A percentile compares a stretch with the other conserved stretches of the same genome.
phyloP scores from a whole-genome alignment of 108 stramenopile species.

The Nitzschia sp. region DNA sequence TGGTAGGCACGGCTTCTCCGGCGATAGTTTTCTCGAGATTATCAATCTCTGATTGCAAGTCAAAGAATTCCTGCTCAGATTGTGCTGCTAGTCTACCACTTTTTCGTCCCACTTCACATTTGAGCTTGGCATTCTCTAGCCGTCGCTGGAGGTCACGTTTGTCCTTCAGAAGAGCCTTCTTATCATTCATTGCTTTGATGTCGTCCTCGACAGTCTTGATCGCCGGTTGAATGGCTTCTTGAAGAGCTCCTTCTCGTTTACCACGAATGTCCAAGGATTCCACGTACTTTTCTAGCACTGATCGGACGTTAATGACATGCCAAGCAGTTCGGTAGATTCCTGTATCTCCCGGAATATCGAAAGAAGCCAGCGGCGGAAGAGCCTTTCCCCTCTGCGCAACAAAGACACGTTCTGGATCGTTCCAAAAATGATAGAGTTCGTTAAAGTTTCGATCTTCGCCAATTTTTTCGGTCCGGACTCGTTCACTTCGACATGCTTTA shows the following conservation, averaged over 20 bases:
- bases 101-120: constrained; percentile 45
- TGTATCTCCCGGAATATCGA: constrained; percentile 35
- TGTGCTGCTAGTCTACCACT: constrained; percentile 68
- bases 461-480: constrained; percentile 70
- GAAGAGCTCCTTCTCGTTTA: constrained; percentile 63
- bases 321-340: constrained; percentile 56
- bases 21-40: constrained; percentile 22
- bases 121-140: constrained; percentile 58
- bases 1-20: constrained; percentile 17
- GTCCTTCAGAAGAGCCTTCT: constrained; percentile 39
- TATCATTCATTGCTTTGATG: constrained; percentile 52
- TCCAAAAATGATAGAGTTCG: constrained; percentile 66
- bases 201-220: constrained; percentile 66
- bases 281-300: constrained; percentile 63
- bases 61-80: constrained; percentile 59
- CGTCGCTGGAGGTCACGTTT: constrained; percentile 57
- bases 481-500: constrained; percentile 54
- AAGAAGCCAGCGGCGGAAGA: constrained; percentile 34
- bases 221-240: constrained; percentile 40
- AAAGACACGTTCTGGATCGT: constrained; percentile 65
- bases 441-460: constrained; percentile 76
- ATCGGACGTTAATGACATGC: constrained; percentile 72
- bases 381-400: constrained; percentile 58
- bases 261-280: constrained; percentile 74
- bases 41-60: constrained; percentile 50